Evolutionary conservation across 495 filamentous ascomycete species (phyloP), one percentile per base, ranked within the genome.

Genomic region (Collariella sp.): DNA sequence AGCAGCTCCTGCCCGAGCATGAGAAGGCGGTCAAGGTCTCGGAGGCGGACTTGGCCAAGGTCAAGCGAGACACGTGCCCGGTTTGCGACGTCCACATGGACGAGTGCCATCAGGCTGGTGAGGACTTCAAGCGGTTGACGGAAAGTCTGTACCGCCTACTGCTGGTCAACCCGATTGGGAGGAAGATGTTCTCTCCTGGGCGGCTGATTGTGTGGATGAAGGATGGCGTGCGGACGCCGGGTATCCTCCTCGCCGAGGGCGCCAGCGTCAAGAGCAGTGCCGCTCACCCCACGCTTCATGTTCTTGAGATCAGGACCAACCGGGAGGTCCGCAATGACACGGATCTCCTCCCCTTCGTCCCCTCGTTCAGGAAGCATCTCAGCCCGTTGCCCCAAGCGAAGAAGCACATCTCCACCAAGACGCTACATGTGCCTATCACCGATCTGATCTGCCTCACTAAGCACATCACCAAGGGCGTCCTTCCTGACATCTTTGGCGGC

Each of bases 1-100:
- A 97, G 62, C 91, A 94, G 55, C 73, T 97, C 31, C 74, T 97
- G 11, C 93, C 93, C 1, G 89, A 96, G 68, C 91, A 96, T 58
- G 91, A 97, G 71, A 91, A 91, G 65, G 83, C 88, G 59, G 86
- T 97, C 41, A 89, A 91, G 63, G 61, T 95, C n/a, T 94, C 90
- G 0, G 89, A 97, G 65, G 88, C 87, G 2, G 90, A 93, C 67
- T 72, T 98, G 54, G 88, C 79, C 35, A 95, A 91, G 66, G 79
- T 98, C 60, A 91, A 91, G 68, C 78, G 89, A 4, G 88, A 95
- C 59, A 64, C 85, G 6, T 98, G 93, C 64, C 71, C 81, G 18
- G 83, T 86, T 36, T 98, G 93, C 66, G 87, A 95, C 58, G 66
- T 78, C 24, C 85, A 91, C 63, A 69, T 98, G 45, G 83, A 86